These are phyloP conservation scores for Reutealis trisperma DNA, from an alignment of 345 rosid genomes.

Conservation along the genomic window DNA sequence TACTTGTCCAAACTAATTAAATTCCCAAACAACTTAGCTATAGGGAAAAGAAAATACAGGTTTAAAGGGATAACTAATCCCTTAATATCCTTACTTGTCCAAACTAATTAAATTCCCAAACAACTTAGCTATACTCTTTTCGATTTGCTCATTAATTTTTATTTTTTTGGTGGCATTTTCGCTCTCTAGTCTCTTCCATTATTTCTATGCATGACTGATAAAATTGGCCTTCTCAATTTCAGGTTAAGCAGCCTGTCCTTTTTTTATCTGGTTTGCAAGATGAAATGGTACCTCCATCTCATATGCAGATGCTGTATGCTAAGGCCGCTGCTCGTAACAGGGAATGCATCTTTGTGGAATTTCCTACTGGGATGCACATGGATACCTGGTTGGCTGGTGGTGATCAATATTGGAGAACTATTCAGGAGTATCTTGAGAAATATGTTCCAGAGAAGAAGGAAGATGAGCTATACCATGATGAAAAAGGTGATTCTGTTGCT, in stretches of 20 bases:
- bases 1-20: no score
- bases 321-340: slow-evolving; percentile 85
- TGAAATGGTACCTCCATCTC: slow-evolving; percentile 96
- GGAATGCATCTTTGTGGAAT: slow-evolving; percentile 71
- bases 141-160: background rate
- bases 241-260: slow-evolving; percentile 90
- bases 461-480: slow-evolving; percentile 28
- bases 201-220: background rate
- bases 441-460: slow-evolving; percentile 55
- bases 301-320: slow-evolving; percentile 86
- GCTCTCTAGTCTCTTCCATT: background rate
- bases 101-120: no score
- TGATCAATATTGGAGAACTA: slow-evolving; percentile 77
- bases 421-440: slow-evolving; percentile 58
- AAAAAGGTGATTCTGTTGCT: slow-evolving; percentile 34
- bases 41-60: no score
- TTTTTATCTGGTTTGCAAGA: slow-evolving; percentile 97
- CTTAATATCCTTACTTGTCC: no score
- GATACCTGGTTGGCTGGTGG: slow-evolving; percentile 97
- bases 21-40: no score
- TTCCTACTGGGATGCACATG: slow-evolving; percentile 98
- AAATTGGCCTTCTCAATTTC: slow-evolving; percentile 32
- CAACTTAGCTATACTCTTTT: background rate
- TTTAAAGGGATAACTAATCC: no score
- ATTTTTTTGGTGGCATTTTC: background rate